phyloP scores from a whole-genome alignment of 140 eudicot species.

The Ambrosia hybrid region DNA sequence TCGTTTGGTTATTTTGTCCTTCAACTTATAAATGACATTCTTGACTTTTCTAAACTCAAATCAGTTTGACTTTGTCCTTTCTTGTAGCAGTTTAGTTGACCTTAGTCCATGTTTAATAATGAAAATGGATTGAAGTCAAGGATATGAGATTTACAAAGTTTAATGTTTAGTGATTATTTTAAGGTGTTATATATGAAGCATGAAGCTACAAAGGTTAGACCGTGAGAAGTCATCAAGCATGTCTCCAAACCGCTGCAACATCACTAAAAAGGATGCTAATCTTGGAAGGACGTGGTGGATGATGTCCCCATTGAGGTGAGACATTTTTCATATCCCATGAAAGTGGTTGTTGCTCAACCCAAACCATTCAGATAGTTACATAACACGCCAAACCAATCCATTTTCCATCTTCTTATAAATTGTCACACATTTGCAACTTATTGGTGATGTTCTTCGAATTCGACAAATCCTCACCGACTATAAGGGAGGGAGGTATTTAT shows the following conservation, averaged over 20 bases:
- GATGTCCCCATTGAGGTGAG: conserved; percentile 83
- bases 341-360: neutral
- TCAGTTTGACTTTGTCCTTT: conserved; percentile 51
- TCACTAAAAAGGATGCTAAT: conserved; percentile 67
- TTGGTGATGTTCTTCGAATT: conserved; percentile 87
- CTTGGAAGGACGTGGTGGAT: conserved; percentile 72
- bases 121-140: no score
- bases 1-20: conserved; percentile 88
- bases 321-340: neutral
- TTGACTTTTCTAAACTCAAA: conserved; percentile 87
- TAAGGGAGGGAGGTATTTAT: no score
- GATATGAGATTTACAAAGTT: conserved; percentile 1
- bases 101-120: neutral
- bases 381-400: neutral
- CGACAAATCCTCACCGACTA: conserved; percentile 88
- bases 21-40: conserved; percentile 85
- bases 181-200: conserved; percentile 92
- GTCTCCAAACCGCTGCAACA: conserved; percentile 97
- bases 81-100: neutral
- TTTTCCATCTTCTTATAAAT: neutral
- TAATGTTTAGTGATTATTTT: conserved; percentile 4
- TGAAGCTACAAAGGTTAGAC: conserved; percentile 92
- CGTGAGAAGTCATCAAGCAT: conserved; percentile 90
- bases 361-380: neutral
- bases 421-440: conserved; percentile 48